Evolutionary conservation across 306 rosid species (phyloP).

Genomic region (Dryas octopetala): DNA sequence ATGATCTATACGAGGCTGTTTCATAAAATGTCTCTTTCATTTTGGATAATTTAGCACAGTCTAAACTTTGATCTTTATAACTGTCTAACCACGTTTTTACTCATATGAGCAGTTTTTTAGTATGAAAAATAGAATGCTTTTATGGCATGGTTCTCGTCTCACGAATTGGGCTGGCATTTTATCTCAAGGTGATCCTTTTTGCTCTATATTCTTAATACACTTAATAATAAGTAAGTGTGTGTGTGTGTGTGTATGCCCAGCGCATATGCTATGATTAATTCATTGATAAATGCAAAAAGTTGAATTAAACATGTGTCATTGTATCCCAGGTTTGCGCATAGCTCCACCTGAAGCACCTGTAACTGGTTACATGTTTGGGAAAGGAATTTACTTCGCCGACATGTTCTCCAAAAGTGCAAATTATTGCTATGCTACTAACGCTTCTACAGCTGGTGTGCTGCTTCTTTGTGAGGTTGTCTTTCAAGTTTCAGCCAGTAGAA

Average conservation of each 20-base stretch:
- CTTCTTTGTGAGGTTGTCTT: slow-evolving; percentile 89
- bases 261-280: slow-evolving; percentile 16
- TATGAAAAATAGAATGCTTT: slow-evolving; percentile 74
- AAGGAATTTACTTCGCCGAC: slow-evolving; percentile 95
- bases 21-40: slow-evolving; percentile 4
- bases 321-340: slow-evolving; percentile 73
- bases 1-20: slow-evolving; percentile 17
- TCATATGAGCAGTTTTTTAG: slow-evolving; percentile 57
- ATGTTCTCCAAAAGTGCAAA: slow-evolving; percentile 99
- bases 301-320: slow-evolving; percentile 8
- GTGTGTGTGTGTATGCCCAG: slow-evolving; percentile 8
- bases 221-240: neutral
- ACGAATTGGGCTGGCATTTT: slow-evolving; percentile 97
- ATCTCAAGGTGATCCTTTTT: slow-evolving; percentile 72
- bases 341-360: slow-evolving; percentile 99
- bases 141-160: slow-evolving; percentile 98
- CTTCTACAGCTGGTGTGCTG: slow-evolving; percentile 64
- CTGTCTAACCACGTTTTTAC: slow-evolving; percentile 12
- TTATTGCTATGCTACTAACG: slow-evolving; percentile 70
- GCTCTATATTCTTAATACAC: slow-evolving; percentile 11
- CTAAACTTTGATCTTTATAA: slow-evolving; percentile 15
- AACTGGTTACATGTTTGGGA: slow-evolving; percentile 96
- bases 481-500: slow-evolving; percentile 20
- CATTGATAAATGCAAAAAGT: slow-evolving; percentile 22
- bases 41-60: slow-evolving; percentile 9